These are phyloP conservation scores for Cutaneotrichosporon sp. DNA, from an alignment of 1,284 basidiomycete genomes.

Conservation along the genomic window DNA sequence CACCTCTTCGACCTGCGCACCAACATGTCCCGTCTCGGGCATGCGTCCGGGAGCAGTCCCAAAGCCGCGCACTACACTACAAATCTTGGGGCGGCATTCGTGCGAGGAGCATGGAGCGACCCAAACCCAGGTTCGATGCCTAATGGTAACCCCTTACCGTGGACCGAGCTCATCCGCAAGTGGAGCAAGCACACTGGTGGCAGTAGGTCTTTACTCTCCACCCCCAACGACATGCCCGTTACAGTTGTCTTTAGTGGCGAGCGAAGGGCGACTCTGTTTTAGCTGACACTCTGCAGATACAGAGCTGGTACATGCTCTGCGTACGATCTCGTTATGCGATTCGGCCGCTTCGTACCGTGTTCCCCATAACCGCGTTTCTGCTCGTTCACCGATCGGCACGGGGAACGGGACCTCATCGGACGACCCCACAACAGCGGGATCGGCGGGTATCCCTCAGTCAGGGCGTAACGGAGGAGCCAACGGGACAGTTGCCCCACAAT, in stretches of 20 bases:
- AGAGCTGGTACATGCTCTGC: conserved; percentile 33
- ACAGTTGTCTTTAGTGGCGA: too few relatives aligned
- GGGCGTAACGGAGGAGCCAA: too few relatives aligned
- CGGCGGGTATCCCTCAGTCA: too few relatives aligned
- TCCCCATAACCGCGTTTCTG: not conserved
- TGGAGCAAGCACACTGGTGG: conserved; percentile 74
- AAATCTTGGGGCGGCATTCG: conserved; percentile 38
- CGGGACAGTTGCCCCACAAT: too few relatives aligned
- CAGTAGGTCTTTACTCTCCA: conserved; percentile 34
- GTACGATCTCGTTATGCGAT: conserved; percentile 43
- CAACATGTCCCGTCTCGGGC: conserved; percentile 3
- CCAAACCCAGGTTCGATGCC: conserved; percentile 59
- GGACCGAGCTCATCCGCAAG: conserved; percentile 77
- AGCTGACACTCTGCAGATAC: conserved; percentile 23
- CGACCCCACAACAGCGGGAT: too few relatives aligned
- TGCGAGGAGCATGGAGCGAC: conserved; percentile 45
- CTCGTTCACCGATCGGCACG: not conserved
- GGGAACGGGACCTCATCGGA: too few relatives aligned
- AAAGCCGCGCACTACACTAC: conserved; percentile 44
- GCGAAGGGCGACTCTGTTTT: too few relatives aligned
- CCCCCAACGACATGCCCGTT: not conserved
- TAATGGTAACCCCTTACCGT: conserved; percentile 59
- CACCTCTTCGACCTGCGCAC: not conserved
- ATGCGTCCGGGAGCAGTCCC: conserved; percentile 16
- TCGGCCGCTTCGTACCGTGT: conserved; percentile 19